Base-by-base conservation (phyloP, 805 yeast species). In the Hanseniaspora jakobsenii region DNA sequence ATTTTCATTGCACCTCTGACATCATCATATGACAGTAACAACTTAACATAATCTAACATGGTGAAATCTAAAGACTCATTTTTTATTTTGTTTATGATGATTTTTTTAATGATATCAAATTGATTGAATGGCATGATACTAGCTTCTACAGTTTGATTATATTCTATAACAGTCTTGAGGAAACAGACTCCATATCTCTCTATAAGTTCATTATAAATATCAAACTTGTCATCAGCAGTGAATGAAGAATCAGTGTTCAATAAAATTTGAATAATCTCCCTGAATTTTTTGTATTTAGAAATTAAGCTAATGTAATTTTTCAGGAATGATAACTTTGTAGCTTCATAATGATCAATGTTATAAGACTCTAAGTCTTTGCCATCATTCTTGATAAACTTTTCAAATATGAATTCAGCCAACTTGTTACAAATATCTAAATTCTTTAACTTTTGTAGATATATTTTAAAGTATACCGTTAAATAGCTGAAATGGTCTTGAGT, bases 1-100 rank as follows among this genome's bases (percentile, higher is more conserved):
- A 42, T 28, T 12, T 32, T 42, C 24, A 42, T 13, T 18, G 46
- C 46, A n/a, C 31, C 36, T 28, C 37, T 36, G 3, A 23, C 27
- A 23, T 42, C 46, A 13, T 42, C 46, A 14, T 42, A 42, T 14
- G 46, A 42, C 8, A 42, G 10, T 27, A 42, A 17, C 22, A 42
- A 19, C 16, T 42, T 42, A 8, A 42, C 32, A 18, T 42, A 42
- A 9, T 35, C 46, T 18, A 42, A 13, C 19, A 42, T 17, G 7
- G 18, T 21, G 9, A 42, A 21, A 8, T 18, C 30, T 2, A 29
- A 12, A 3, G n/a, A 8, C 14, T 35, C 14, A 16, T 32, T 39
- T 28, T 32, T 42, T 12, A 35, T 36, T 19, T 4, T n/a, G 9
- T 28, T 32, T 16, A 42, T 35, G 8, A 32, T 27, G 4, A 35